phyloP scores from a whole-genome alignment of 208 protist species.

The Acanthamoeba culbertsoni region DNA sequence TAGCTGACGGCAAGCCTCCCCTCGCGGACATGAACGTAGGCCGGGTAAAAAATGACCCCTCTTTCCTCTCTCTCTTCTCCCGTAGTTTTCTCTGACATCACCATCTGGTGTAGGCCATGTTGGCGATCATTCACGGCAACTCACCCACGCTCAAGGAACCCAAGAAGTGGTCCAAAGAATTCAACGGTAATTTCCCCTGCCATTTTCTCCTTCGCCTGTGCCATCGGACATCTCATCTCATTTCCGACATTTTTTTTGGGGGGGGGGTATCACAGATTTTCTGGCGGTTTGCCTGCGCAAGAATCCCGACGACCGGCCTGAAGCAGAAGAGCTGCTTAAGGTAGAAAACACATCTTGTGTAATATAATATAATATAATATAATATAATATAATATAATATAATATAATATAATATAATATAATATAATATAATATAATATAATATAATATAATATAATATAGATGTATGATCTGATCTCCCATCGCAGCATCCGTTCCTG shows the following conservation, averaged over 20 bases:
- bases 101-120: not conserved
- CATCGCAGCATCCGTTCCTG: constrained; percentile 23
- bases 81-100: too few relatives aligned
- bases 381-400: too few relatives aligned
- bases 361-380: too few relatives aligned
- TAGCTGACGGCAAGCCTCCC: constrained; percentile 61
- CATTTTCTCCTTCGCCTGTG: too few relatives aligned
- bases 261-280: not conserved
- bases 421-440: too few relatives aligned
- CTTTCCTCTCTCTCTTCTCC: not conserved
- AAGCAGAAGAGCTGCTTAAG: constrained; percentile 36
- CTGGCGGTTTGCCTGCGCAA: constrained; percentile 11
- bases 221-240: not conserved
- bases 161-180: constrained; percentile 53
- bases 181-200: not conserved
- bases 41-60: not conserved
- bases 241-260: not conserved
- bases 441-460: too few relatives aligned
- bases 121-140: constrained; percentile 42
- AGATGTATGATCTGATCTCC: too few relatives aligned
- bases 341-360: too few relatives aligned
- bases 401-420: too few relatives aligned
- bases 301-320: constrained; percentile 8
- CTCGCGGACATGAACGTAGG: constrained; percentile 53
- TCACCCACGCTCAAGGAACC: constrained; percentile 46